Conservation (phyloP, 176 grass and related monocot genomes). For the Eleusine indica region DNA sequence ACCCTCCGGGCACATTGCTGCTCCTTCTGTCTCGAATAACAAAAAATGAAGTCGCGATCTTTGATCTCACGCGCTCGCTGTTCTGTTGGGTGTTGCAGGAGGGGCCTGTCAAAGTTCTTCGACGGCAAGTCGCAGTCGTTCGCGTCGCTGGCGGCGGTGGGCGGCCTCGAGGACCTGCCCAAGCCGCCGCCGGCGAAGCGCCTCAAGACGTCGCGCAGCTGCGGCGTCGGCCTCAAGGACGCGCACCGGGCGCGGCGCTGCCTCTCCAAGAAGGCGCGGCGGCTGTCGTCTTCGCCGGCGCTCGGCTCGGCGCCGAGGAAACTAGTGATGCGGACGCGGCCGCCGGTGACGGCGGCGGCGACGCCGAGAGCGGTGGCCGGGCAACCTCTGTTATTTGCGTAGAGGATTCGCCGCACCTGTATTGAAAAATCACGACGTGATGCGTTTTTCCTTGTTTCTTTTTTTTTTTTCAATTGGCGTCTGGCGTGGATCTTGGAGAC, state of each 20-base stretch:
- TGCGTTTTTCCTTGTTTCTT: neutral
- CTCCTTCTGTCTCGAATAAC: no score
- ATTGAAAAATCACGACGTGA: neutral
- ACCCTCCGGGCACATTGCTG: neutral
- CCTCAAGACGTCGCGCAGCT: constrained; percentile 63
- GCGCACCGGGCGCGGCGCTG: constrained; percentile 20
- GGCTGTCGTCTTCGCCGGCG: neutral
- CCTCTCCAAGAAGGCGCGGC: neutral
- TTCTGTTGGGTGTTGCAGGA: constrained; percentile 44
- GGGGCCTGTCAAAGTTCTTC: constrained; percentile 72
- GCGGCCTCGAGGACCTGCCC: constrained; percentile 57
- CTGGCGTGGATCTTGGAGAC: constrained; percentile 20
- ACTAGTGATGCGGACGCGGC: constrained; percentile 10
- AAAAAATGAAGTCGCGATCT: neutral
- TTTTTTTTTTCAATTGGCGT: no score
- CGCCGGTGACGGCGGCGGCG: neutral
- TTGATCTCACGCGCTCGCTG: constrained; percentile 25
- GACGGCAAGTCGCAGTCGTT: constrained; percentile 86
- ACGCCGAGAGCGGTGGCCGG: constrained; percentile 27
- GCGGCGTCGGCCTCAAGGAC: constrained; percentile 49
- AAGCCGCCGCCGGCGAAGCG: constrained; percentile 61
- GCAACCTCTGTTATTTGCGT: constrained; percentile 47
- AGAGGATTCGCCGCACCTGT: constrained; percentile 4
- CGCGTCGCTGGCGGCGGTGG: constrained; percentile 59
- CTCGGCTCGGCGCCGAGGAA: neutral